Conservation (phyloP, 768 basidiomycete species). For the Tricholoma sp. region DNA sequence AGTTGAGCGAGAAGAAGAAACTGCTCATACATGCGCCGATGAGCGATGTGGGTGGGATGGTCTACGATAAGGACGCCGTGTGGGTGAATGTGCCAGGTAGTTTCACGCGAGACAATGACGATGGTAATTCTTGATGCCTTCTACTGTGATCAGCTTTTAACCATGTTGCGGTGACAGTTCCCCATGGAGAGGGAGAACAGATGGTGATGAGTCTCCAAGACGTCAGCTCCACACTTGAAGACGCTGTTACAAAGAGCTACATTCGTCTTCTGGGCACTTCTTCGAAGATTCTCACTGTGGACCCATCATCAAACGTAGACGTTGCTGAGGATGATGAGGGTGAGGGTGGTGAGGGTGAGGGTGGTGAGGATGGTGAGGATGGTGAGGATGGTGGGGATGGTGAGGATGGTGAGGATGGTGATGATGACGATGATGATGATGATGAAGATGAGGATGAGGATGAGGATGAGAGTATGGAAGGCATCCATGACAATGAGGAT, state of each 20-base stretch:
- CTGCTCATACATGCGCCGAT: constrained; percentile 92
- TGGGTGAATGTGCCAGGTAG: constrained; percentile 97
- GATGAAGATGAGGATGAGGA: constrained; percentile 28
- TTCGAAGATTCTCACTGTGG: constrained; percentile 56
- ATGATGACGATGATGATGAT: constrained; percentile 22
- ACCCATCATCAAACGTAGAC: constrained; percentile 29
- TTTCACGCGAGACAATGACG: constrained; percentile 74
- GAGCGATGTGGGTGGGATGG: constrained; percentile 96
- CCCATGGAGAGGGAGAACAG: constrained; percentile 89
- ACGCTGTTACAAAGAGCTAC: constrained; percentile 71
- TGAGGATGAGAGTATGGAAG: constrained; percentile 24
- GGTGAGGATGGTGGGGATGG: constrained; percentile 31
- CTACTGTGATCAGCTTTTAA: neutral
- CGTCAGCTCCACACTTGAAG: constrained; percentile 74
- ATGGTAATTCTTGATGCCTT: constrained; percentile 37
- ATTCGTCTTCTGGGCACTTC: constrained; percentile 85
- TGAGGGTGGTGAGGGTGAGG: too few species aligned
- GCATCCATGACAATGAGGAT: constrained; percentile 13
- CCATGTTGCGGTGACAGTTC: constrained; percentile 35
- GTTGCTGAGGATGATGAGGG: constrained; percentile 29
- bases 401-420: constrained; percentile 28
- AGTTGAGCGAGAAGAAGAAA: constrained; percentile 93
- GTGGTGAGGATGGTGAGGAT: constrained; percentile 29
- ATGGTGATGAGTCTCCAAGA: constrained; percentile 99
- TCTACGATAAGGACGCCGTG: constrained; percentile 97